These are phyloP conservation scores for Chrysanthemum lavandulifolium DNA, from an alignment of 129 eudicot genomes.

Conservation along the genomic window DNA sequence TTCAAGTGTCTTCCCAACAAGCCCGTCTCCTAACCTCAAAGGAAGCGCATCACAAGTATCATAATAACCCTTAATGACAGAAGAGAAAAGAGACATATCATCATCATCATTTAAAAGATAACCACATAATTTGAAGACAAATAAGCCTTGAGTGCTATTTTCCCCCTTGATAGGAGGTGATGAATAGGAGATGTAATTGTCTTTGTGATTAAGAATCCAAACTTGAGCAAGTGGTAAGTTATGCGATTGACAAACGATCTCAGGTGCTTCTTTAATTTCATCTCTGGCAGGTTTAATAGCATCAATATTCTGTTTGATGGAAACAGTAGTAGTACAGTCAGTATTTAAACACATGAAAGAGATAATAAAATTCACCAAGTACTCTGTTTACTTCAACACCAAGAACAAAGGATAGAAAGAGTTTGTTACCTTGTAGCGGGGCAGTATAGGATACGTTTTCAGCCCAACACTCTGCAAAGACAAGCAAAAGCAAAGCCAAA, in stretches of 20 bases:
- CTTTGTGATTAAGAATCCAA: not conserved
- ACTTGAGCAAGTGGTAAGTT: conserved; percentile 10
- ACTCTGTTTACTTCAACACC: no score
- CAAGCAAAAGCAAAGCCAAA: no score
- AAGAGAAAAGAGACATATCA: not conserved
- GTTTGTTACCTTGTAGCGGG: no score
- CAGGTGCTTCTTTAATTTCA: not conserved
- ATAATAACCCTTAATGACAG: not conserved
- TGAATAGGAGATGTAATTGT: no score
- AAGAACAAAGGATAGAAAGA: no score
- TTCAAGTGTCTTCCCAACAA: conserved; percentile 12
- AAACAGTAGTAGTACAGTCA: no score
- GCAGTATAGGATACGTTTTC: no score
- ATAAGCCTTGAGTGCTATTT: not conserved
- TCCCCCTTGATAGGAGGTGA: not conserved
- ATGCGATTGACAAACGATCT: not conserved
- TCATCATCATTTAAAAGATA: not conserved
- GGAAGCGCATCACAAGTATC: not conserved
- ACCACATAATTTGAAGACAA: not conserved
- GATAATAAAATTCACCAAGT: no score
- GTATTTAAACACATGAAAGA: no score
- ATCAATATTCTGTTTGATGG: no score
- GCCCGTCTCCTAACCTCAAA: not conserved
- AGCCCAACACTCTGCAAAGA: no score
- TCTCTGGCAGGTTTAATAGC: not conserved